Percentiles rank a stretch among this genome's conserved stretches.
phyloP scores from a whole-genome alignment of 108 stramenopile species.

The Stephanodiscus minutulus region DNA sequence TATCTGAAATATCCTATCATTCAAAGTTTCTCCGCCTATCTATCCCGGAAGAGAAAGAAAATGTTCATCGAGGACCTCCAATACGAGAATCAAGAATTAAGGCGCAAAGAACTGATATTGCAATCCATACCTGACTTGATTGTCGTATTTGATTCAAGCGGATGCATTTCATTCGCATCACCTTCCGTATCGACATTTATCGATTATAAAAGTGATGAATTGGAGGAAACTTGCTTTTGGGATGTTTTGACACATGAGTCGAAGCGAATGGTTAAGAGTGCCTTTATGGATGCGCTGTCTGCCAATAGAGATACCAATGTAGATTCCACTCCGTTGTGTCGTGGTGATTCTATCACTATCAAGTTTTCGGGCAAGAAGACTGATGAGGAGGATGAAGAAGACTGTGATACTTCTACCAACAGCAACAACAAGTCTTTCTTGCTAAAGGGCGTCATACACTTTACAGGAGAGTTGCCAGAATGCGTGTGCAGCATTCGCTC shows the following conservation, averaged over 20 bases:
- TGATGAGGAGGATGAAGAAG: not conserved
- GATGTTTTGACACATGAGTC: conserved; percentile 65
- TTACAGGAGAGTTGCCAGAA: conserved; percentile 75
- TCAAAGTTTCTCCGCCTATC: conserved; percentile 84
- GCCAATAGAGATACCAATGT: conserved; percentile 56
- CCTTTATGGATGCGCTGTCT: conserved; percentile 87
- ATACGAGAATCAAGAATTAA: conserved; percentile 78
- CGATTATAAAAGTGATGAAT: conserved; percentile 43
- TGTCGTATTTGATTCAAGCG: conserved; percentile 84
- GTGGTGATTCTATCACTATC: conserved; percentile 67
- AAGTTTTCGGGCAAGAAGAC: conserved; percentile 57
- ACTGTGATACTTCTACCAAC: too few relatives aligned
- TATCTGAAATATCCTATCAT: too few relatives aligned
- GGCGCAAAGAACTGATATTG: conserved; percentile 82
- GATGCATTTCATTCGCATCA: conserved; percentile 76
- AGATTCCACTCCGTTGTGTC: conserved; percentile 66
- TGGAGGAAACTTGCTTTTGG: conserved; percentile 81
- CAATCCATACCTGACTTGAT: conserved; percentile 81
- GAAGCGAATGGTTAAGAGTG: conserved; percentile 79
- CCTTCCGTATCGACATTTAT: conserved; percentile 65
- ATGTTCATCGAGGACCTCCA: conserved; percentile 92
- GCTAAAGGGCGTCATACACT: conserved; percentile 81
- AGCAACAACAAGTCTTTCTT: conserved; percentile 24
- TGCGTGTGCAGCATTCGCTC: conserved; percentile 85
- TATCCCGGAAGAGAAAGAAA: conserved; percentile 93